Evolutionary conservation across 208 protist genomes (phyloP).

Genomic region (Leishmania guyanensis): DNA sequence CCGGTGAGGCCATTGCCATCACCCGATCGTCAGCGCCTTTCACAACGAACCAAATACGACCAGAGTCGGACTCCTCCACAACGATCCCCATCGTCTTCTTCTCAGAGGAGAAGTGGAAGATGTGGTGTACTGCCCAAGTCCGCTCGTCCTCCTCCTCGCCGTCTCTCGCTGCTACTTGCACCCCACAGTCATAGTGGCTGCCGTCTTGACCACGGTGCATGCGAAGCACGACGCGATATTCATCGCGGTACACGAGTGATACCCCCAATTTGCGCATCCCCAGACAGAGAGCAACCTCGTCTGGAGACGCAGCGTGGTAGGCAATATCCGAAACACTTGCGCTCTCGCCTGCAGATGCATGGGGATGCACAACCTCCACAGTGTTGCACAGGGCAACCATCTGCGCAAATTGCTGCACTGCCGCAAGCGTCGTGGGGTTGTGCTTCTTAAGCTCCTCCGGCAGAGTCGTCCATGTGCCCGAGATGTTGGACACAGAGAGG

Average conservation of each 20-base stretch:
- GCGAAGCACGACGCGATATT: slow-evolving; percentile 31
- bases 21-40: slow-evolving; percentile 93
- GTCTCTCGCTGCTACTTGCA: background rate
- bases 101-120: slow-evolving; percentile 88
- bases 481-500: slow-evolving; percentile 20
- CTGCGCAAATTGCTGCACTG: slow-evolving; percentile 57
- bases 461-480: background rate
- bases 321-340: background rate
- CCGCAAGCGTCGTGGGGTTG: slow-evolving; percentile 5
- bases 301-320: slow-evolving; percentile 93
- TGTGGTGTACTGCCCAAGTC: slow-evolving; percentile 74
- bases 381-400: slow-evolving; percentile 90
- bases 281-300: slow-evolving; percentile 93
- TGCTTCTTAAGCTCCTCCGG: background rate
- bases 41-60: slow-evolving; percentile 58
- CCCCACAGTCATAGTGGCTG: background rate
- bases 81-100: slow-evolving; percentile 89
- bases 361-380: slow-evolving; percentile 58
- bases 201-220: background rate
- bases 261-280: slow-evolving; percentile 72
- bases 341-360: background rate
- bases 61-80: slow-evolving; percentile 47
- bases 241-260: slow-evolving; percentile 38
- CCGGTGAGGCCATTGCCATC: slow-evolving; percentile 36
- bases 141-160: slow-evolving; percentile 13